Evolutionary conservation across 2,329 filamentous ascomycete species (phyloP), one percentile per base, ranked within the genome.

Genomic region (Penicillium thymicola): DNA sequence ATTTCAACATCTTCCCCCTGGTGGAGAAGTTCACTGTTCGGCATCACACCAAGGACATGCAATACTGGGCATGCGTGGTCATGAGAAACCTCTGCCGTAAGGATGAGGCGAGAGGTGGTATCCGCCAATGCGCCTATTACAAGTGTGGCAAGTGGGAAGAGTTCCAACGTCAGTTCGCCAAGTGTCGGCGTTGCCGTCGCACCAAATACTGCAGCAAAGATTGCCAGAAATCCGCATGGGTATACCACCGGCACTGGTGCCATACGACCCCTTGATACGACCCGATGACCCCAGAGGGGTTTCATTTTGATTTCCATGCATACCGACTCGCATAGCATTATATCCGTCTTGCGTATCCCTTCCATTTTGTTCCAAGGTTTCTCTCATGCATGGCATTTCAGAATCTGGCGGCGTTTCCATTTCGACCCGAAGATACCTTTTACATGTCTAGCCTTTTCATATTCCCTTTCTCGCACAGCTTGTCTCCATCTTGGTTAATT

Each of bases 171-270:
- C 93, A 99, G 72, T 99, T 99, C 75, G 94, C 94, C 65, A 99
- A 99, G 78, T 99, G 94, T 78, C 88, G 94, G 64, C 88, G 94
- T 63, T 99, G 94, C 78, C 87, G 94, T 66, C 87, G 94, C 63
- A 99, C 94, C 60, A 99, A 99, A 76, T 97, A 97, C 79, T 99
- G 94, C 86, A 97, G 92, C 83, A 99, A 99, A 77, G 94, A 99
- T 75, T 99, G 94, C 76, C 94, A 99, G 78, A 97, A 97, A 81
- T 95, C 90, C 67, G 95, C 94, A 10, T 99, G 94, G 94, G 92
- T 94, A 28, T 97, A 92, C 76, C 94, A 99, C 73, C 87, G 94
- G 59, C 95, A 97, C 77, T 99, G 94, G 94, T 99, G 94, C 73
- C 82, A 82, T 65, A 76, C 67, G 46, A 69, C 72, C 38, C 71